Base-by-base conservation (phyloP, 352 stramenopile genomes). In the Thraustochytrium sp. region DNA sequence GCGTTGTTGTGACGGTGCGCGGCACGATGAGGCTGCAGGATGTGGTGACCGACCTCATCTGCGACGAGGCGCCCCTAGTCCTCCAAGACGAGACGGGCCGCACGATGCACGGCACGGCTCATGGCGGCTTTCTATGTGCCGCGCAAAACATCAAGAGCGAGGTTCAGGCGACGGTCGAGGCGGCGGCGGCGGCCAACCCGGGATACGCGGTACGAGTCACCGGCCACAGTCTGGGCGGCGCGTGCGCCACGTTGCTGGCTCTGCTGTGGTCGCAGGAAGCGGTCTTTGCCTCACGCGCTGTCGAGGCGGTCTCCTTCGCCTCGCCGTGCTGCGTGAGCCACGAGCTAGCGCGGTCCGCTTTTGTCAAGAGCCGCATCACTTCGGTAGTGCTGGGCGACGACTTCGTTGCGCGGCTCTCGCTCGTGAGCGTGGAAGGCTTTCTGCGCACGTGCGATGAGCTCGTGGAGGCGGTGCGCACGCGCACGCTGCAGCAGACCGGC, bases 21-120 rank as follows among this genome's bases (percentile, higher is more conserved):
- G 68, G 68, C 29, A 80, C 68, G 5, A 80, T 80, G 48, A 42
- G 68, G 8, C 42, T 80, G 37, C 68, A 80, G 31, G 68, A 80
- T 36, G 68, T 80, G 5, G 68, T 80, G 29, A 80, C 68, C 2
- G 68, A 80, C 40, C 29, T 80, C 8, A 65, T 63, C 38, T 80
- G 68, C 51, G 68, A 76, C 13, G 68, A 80, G 18, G 38, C 26
- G 42, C 49, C 68, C 5, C 26, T 80, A n/a, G 18, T 13, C 11
- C 9, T 80, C 44, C 16, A 23, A 16, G 62, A 75, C 26, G 62
- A 31, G 1, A 37, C 51, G 1, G 36, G 62, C 11, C 46, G n/a
- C 18, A 26, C 31, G 21, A 8, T 53, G 38, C 1, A 29, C n/a
- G 68, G 68, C 16, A 61, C 16, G 5, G 68, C 31, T 1, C 68